Evolutionary conservation across 768 basidiomycete genomes (phyloP).

Genomic region (Pleurotus tuoliensis): DNA sequence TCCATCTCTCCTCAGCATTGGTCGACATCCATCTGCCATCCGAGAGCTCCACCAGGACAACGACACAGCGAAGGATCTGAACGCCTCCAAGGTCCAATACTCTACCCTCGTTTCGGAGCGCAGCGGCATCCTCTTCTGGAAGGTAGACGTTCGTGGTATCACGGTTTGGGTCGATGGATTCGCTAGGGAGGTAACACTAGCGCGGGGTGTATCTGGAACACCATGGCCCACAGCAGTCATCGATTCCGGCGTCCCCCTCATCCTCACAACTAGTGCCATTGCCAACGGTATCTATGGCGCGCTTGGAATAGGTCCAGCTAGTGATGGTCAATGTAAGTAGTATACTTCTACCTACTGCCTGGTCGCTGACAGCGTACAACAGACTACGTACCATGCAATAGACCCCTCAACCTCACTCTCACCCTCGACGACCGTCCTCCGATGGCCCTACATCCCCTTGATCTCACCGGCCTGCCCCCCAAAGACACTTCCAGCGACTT

Average conservation of each 20-base stretch:
- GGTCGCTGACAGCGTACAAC: neutral
- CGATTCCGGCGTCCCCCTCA: constrained; percentile 67
- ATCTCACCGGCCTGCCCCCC: constrained; percentile 52
- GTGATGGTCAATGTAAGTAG: constrained; percentile 62
- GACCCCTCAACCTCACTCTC: constrained; percentile 69
- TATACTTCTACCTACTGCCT: neutral
- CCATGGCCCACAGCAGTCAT: constrained; percentile 61
- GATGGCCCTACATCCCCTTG: constrained; percentile 70
- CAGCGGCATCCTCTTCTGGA: constrained; percentile 57
- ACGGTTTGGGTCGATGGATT: constrained; percentile 55
- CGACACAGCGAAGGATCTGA: constrained; percentile 26
- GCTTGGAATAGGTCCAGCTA: constrained; percentile 52
- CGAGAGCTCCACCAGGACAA: neutral
- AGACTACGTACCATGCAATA: constrained; percentile 76
- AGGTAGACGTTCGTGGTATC: constrained; percentile 50
- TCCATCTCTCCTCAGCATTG: constrained; percentile 65
- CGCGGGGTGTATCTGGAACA: constrained; percentile 33
- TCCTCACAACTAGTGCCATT: constrained; percentile 54
- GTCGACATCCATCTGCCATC: constrained; percentile 55
- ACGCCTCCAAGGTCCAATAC: constrained; percentile 52
- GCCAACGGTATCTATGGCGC: constrained; percentile 81
- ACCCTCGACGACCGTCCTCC: constrained; percentile 54
- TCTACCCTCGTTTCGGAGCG: constrained; percentile 37
- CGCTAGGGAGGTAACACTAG: constrained; percentile 35
- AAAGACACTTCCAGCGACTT: constrained; percentile 35